Base-by-base conservation (phyloP, 2,329 filamentous ascomycete species). In the Cercospora sp. region DNA sequence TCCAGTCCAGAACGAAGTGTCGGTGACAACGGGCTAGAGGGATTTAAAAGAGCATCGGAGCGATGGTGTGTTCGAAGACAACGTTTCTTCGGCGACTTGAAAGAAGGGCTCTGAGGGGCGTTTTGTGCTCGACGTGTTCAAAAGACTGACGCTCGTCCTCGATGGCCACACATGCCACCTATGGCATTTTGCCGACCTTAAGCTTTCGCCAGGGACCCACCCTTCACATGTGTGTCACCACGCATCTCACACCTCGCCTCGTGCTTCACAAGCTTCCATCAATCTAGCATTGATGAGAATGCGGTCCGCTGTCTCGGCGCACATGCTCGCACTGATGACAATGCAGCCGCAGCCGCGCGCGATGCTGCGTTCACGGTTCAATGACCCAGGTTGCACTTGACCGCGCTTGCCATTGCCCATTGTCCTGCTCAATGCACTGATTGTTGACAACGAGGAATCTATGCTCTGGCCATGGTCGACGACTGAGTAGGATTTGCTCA, bases 81-180 rank as follows among this genome's bases (percentile, higher is more conserved):
- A 36, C 30, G 28, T 36, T 59, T 36, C 31, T 30, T 59, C 55
- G 55, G 23, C 60, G 26, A 30, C 7, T 58, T 58, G 62, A 30
- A 42, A 12, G 20, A 8, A 62, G 51, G 20, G 16, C 6, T 48
- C 3, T 18, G 31, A 28, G 62, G 36, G 51, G 33, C 18, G 53
- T 45, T 53, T 64, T 42, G 20, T 59, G 36, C 33, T 64, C 33
- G 62, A 64, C 62, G 62, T 64, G 62, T 58, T 48, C 62, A 64
- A 42, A 64, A 64, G 51, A 45, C 16, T 30, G 36, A 48, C 42
- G 60, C 42, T 62, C 33, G 26, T 62, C 48, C 48, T 55, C 26
- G 23, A 55, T 55, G 26, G 33, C 16, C 36, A 28, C 26, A 62
- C 60, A 62, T 62, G 60, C 60, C 60, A 62, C 60, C 60, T 62